Base-by-base conservation (phyloP, 2,329 filamentous ascomycete genomes). In the Ophiostoma piceae region DNA sequence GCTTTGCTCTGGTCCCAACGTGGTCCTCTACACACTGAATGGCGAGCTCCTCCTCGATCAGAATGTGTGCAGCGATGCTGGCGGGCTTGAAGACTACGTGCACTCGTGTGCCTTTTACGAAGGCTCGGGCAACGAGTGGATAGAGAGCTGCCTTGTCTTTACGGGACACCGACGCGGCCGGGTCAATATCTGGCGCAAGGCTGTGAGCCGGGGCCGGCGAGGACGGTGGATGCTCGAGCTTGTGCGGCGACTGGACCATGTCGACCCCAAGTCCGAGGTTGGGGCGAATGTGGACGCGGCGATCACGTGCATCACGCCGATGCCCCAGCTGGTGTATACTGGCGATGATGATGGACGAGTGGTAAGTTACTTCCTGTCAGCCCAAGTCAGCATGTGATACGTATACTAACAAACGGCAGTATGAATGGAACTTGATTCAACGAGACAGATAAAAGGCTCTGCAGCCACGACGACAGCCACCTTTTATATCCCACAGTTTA, bases 341-440 rank as follows among this genome's bases (percentile, higher is more conserved):
- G 95, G 94, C 2, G 95, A 98, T 80, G 95, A 98, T 73, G 90
- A 93, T 73, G 95, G 95, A 39, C 85, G 89, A 82, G 94, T 99
- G 79, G 92, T 95, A 77, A 86, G 89, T 87, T 71, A 70, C 12
- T 66, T 12, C 11, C 29, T 19, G 14, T 22, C 12, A 35, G 11
- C 43, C 16, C 43, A 47, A 19, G 4, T 47, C 19, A 16, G 7
- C 16, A 8, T n/a, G 2, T 47, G 4, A 47, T 6, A 47, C 29
- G 26, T 57, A 74, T 73, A 47, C 47, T 35, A 8, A n/a, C 26
- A 0, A 6, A 14, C 22, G 9, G n/a, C 71, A 88, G 87, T 88
- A 86, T 75, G 86, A 89, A 77, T 89, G 87, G 87, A 87, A 84
- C 72, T 78, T 88, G 74, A 80, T 85, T n/a, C 84, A 84, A 73